Conservation (phyloP, 176 grass and related monocot genomes). For the Lolium perenne region DNA sequence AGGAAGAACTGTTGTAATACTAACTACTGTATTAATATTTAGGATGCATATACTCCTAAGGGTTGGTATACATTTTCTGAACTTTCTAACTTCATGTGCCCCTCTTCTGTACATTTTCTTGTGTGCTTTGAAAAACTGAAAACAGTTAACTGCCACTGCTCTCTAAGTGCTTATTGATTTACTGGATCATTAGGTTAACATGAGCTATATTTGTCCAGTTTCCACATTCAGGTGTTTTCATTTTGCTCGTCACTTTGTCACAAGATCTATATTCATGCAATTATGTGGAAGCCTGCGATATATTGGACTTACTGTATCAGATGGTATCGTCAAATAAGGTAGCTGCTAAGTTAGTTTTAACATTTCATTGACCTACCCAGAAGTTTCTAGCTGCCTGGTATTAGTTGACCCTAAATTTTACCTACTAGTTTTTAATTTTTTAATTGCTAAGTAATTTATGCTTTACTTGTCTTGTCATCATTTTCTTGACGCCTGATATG, state of each 20-base stretch:
- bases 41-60: not conserved
- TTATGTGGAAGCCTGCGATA: conserved; percentile 64
- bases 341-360: conserved; percentile 10
- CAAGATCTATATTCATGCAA: conserved; percentile 73
- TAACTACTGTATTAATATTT: conserved; percentile 24
- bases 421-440: not conserved
- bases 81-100: not conserved
- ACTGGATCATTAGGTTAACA: conserved; percentile 37
- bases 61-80: not conserved
- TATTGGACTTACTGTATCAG: conserved; percentile 67
- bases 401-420: not conserved
- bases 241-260: conserved; percentile 75
- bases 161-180: conserved; percentile 17
- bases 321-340: conserved; percentile 83
- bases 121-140: not conserved
- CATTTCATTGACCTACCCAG: not conserved
- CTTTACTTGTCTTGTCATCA: not conserved
- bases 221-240: conserved; percentile 80
- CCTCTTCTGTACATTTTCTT: not conserved
- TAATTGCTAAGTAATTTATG: not conserved
- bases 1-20: not conserved
- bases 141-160: conserved; percentile 14
- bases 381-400: not conserved
- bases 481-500: conserved; percentile 31
- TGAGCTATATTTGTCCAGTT: conserved; percentile 60